Base-by-base conservation (phyloP, 106 monocot species). In the Hemerocallis citrina region DNA sequence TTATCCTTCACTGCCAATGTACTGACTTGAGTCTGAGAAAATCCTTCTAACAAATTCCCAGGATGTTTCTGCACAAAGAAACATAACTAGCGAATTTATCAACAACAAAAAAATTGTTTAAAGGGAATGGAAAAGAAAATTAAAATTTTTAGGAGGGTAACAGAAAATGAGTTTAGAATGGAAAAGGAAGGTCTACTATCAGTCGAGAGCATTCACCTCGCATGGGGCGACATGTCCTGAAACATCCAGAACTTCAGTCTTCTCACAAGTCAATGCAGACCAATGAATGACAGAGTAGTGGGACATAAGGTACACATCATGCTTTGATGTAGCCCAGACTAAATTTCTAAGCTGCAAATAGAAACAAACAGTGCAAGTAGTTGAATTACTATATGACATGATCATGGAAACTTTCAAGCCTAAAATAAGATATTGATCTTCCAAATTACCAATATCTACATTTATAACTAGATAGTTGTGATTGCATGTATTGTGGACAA, bases 261-360 rank as follows among this genome's bases (percentile, higher is more conserved):
- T 59, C 14, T 80, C 48, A 35, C 75, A 30, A 12, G 70, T 69
- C 55, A 75, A 22, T 14, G 80, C 62, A 40, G 80, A 80, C 74
- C 74, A 80, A 67, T 80, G 80, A 7, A 74, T 44, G 14, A 75
- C 80, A 58, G 67, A 75, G 24, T 55, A 75, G 30, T 75, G 33
- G 16, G 69, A 69, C 60, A 69, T 61, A 39, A 69, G 60, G 34
- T 61, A 69, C 32, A 69, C 69, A 69, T 69, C 69, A 61, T 69
- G 69, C 24, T 69, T 69, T 27, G 69, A 69, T 14, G 69, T 57
- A 29, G 80, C 80, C 80, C 80, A 80, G 13, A 80, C 80, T 35
- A 80, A 57, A 64, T 80, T 80, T 48, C 80, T 65, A 25, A 80
- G 62, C 80, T 80, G 74, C 61, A 70, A 57, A 65, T n/a, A n/a